Evolutionary conservation across 2,329 filamentous ascomycete genomes (phyloP).

Genomic region (Arthroderma sp.): DNA sequence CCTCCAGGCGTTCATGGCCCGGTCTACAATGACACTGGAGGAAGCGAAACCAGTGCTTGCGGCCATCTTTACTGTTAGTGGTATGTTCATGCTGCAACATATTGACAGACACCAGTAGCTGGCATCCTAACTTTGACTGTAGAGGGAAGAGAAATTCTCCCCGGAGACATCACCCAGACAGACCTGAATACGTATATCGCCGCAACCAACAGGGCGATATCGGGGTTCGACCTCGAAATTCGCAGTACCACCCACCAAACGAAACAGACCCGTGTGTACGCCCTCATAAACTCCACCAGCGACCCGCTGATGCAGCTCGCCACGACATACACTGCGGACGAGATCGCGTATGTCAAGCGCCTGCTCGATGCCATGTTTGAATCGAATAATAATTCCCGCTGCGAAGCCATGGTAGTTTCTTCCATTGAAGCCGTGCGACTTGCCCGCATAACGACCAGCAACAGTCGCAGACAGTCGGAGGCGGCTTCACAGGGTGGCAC

Average conservation of each 20-base stretch:
- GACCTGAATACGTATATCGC: constrained; percentile 58
- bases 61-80: constrained; percentile 54
- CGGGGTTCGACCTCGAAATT: constrained; percentile 78
- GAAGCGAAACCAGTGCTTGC: constrained; percentile 65
- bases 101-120: no score
- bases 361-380: constrained; percentile 88
- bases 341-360: constrained; percentile 80
- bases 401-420: constrained; percentile 72
- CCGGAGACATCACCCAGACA: constrained; percentile 54
- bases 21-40: constrained; percentile 61
- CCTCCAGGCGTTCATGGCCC: constrained; percentile 73
- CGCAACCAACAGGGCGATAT: constrained; percentile 58
- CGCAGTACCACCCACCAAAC: constrained; percentile 59
- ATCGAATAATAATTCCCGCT: constrained; percentile 63
- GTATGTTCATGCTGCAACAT: constrained; percentile 22
- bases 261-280: constrained; percentile 54
- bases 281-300: constrained; percentile 75
- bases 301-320: constrained; percentile 79
- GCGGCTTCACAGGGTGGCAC: constrained; percentile 34
- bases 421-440: constrained; percentile 68
- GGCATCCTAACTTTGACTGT: neutral
- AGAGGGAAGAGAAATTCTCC: constrained; percentile 39
- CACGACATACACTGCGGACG: constrained; percentile 66
- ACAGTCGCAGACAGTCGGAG: constrained; percentile 31
- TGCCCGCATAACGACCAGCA: constrained; percentile 21